Conservation (phyloP, 2,329 filamentous ascomycete genomes). For the Colletotrichum karsti region DNA sequence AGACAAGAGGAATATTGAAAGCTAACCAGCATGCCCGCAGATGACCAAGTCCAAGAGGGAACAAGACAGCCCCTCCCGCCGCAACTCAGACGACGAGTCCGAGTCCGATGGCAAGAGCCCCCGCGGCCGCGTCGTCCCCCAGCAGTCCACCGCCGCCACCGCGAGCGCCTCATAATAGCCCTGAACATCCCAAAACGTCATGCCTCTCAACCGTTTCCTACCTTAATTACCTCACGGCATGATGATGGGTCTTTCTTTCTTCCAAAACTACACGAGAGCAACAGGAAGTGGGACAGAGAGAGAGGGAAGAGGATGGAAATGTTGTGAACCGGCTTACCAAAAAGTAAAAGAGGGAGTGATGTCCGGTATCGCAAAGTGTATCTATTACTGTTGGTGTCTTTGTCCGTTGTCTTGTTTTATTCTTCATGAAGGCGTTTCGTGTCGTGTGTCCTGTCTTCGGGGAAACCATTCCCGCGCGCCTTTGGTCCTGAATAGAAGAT, state of each 20-base stretch:
- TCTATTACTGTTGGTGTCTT: constrained; percentile 1
- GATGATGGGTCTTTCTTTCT: background rate
- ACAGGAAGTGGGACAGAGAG: background rate
- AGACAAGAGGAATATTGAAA: background rate
- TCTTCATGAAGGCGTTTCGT: constrained; percentile 7
- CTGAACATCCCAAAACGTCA: background rate
- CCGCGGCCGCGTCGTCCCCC: constrained; percentile 23
- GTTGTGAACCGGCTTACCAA: background rate
- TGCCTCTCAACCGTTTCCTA: background rate
- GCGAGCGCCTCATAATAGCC: constrained; percentile 13
- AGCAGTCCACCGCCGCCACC: constrained; percentile 11
- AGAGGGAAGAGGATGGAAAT: background rate
- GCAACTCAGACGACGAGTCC: constrained; percentile 52
- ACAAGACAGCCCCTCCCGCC: constrained; percentile 54
- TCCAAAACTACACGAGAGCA: too few species aligned
- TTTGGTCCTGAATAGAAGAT: constrained; percentile 6
- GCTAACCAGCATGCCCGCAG: constrained; percentile 37
- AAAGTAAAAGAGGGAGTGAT: background rate
- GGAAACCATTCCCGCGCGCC: background rate
- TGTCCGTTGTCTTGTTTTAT: background rate
- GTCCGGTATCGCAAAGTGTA: background rate
- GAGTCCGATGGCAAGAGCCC: constrained; percentile 49
- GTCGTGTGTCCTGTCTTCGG: background rate
- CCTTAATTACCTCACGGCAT: constrained; percentile 3
- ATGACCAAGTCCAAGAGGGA: constrained; percentile 63